phyloP scores from a whole-genome alignment of 78 protist genomes.

The Dictyostelium brefeldianum region DNA sequence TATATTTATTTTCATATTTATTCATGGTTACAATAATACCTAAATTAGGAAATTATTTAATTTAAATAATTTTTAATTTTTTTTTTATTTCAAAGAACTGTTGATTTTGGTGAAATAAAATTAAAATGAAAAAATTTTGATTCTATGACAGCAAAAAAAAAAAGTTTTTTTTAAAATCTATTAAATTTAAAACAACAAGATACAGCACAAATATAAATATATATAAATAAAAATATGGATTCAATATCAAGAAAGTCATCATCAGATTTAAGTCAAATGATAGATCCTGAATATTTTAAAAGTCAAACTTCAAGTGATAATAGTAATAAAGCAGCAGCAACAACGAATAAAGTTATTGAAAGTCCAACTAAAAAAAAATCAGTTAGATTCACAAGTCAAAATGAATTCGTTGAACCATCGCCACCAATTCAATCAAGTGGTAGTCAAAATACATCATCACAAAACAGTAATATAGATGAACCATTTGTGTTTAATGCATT shows the following conservation, averaged over 20 bases:
- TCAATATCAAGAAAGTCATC: neutral
- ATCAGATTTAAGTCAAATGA: slow-evolving; percentile 8
- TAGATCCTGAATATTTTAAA: slow-evolving; percentile 43
- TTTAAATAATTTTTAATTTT: no score
- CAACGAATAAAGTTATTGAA: neutral
- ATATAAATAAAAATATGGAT: neutral
- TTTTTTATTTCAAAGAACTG: no score
- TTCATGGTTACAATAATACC: no score
- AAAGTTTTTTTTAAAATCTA: neutral
- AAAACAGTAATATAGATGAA: neutral
- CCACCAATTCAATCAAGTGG: neutral
- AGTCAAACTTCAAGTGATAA: neutral
- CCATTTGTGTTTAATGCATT: neutral
- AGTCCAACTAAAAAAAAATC: neutral
- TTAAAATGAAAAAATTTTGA: no score
- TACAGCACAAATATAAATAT: neutral
- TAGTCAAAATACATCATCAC: no score
- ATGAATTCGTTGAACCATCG: slow-evolving; percentile 16
- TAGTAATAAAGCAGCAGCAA: neutral
- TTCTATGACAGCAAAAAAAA: no score
- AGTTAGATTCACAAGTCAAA: slow-evolving; percentile 23
- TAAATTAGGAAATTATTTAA: no score
- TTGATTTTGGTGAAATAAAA: no score
- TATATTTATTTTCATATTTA: no score
- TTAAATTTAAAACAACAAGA: neutral